Percentiles rank a stretch among this genome's conserved stretches.
Evolutionary conservation across 2,329 filamentous ascomycete species (phyloP).

Genomic region (Phoma sp.): DNA sequence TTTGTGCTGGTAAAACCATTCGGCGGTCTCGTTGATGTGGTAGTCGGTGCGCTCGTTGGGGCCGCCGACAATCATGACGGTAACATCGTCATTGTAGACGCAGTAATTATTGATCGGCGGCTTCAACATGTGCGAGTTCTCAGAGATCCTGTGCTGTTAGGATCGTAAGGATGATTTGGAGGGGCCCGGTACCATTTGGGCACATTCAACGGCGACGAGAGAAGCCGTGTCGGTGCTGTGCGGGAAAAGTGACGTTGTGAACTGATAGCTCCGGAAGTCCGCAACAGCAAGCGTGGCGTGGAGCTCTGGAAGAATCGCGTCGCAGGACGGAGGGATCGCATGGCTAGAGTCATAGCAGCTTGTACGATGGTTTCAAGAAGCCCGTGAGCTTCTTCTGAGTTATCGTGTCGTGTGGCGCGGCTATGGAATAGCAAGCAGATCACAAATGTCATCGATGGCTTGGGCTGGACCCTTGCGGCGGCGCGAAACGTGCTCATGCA

Average conservation of each 20-base stretch:
- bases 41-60: slow-evolving; percentile 97
- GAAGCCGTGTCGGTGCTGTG: slow-evolving; percentile 25
- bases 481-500: slow-evolving; percentile 17
- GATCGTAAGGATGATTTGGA: too few relatives aligned
- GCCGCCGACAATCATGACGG: slow-evolving; percentile 93
- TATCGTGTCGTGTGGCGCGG: slow-evolving; percentile 1
- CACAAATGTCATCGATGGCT: slow-evolving; percentile 7
- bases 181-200: slow-evolving; percentile 46
- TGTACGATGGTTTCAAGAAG: not conserved
- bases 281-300: slow-evolving; percentile 11
- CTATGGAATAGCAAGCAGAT: slow-evolving; percentile 1
- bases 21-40: slow-evolving; percentile 94
- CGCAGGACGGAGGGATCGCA: slow-evolving; percentile 29
- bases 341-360: slow-evolving; percentile 15
- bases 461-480: slow-evolving; percentile 9
- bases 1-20: slow-evolving; percentile 98
- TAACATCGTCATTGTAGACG: slow-evolving; percentile 84
- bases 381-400: not conserved
- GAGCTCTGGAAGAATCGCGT: slow-evolving; percentile 21
- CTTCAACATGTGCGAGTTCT: slow-evolving; percentile 90
- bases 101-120: slow-evolving; percentile 98
- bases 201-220: slow-evolving; percentile 47
- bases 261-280: slow-evolving; percentile 18
- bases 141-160: slow-evolving; percentile 71
- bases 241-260: slow-evolving; percentile 36